Evolutionary conservation across 129 eudicot species (phyloP), one percentile per base, ranked within the genome.

Genomic region (Lactuca sativa): DNA sequence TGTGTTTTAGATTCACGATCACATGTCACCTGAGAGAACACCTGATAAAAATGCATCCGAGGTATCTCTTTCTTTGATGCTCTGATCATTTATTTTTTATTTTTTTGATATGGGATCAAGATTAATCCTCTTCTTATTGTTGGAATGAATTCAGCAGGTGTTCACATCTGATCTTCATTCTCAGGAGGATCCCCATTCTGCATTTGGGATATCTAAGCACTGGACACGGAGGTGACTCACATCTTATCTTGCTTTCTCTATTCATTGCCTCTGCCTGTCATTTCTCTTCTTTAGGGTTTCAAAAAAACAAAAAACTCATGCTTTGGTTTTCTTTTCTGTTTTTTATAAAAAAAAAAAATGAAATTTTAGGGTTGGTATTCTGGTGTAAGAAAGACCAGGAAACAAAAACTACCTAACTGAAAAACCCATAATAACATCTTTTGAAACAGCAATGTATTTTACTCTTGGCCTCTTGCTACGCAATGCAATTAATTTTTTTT

Each of bases 141-240:
- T 84, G 48, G 59, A 31, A 37, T 51, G 5, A 21, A 25, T 25
- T 25, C 30, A 75, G 56, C 80, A 88, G 97, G 74, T 82, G 59
- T 78, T 85, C 48, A 21, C 88, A 55, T 67, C 95, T 73, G 87
- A 81, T 69, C 68, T 55, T 64, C 51, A 72, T 10, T 3, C 30
- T 17, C 30, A 25, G 30, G 77, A 72, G 56, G 87, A 82, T 69
- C 80, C 82, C 56, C 84, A 66, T 76, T 76, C 95, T 70, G 66
- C 71, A 5, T 76, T 84, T 74, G 82, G 77, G 40, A 74, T 85
- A 60, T 83, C 96, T 67, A 84, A 77, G 77, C 75, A 86, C 64
- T 89, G 96, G 95, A 78, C 77, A 64, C 71, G 81, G 80, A 86
- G 96, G 98, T 92, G 40, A 65, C 33, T 31, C 30, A 1, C 30